Evolutionary conservation across 306 rosid genomes (phyloP).

Genomic region (Carpinus fangiana): DNA sequence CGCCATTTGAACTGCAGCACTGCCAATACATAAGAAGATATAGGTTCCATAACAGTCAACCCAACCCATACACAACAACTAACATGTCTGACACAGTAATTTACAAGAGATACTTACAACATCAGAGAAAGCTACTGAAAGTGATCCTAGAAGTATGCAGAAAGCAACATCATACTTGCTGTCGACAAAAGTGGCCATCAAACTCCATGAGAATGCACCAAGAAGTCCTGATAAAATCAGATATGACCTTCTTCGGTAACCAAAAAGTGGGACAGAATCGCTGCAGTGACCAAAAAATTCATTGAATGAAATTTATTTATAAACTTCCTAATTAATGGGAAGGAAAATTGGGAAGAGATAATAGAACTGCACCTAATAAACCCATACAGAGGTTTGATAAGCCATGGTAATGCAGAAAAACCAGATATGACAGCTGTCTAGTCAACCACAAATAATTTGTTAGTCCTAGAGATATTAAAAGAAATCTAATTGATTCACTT

Average conservation of each 20-base stretch:
- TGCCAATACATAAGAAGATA: constrained; percentile 5
- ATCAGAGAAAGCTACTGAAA: constrained; percentile 98
- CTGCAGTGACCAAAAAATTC: constrained; percentile 48
- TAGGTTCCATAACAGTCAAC: not conserved
- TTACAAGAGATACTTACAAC: constrained; percentile 66
- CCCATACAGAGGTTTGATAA: constrained; percentile 88
- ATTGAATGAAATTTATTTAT: not conserved
- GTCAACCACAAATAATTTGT: constrained; percentile 44
- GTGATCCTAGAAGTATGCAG: constrained; percentile 92
- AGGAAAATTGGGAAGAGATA: constrained; percentile 15
- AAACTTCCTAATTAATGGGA: not conserved
- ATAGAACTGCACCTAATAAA: constrained; percentile 70
- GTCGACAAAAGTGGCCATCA: constrained; percentile 85
- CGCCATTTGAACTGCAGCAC: not conserved
- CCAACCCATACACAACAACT: constrained; percentile 4
- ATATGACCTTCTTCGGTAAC: constrained; percentile 95
- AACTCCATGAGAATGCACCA: constrained; percentile 93
- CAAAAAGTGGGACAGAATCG: constrained; percentile 95
- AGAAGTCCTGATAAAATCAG: constrained; percentile 93
- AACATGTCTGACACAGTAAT: not conserved
- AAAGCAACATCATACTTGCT: constrained; percentile 79
- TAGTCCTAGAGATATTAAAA: constrained; percentile 27
- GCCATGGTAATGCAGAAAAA: constrained; percentile 87
- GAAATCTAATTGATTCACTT: not conserved
- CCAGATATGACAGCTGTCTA: constrained; percentile 97